phyloP scores from a whole-genome alignment of 2,329 filamentous ascomycete genomes.

The Penicillium sp. region DNA sequence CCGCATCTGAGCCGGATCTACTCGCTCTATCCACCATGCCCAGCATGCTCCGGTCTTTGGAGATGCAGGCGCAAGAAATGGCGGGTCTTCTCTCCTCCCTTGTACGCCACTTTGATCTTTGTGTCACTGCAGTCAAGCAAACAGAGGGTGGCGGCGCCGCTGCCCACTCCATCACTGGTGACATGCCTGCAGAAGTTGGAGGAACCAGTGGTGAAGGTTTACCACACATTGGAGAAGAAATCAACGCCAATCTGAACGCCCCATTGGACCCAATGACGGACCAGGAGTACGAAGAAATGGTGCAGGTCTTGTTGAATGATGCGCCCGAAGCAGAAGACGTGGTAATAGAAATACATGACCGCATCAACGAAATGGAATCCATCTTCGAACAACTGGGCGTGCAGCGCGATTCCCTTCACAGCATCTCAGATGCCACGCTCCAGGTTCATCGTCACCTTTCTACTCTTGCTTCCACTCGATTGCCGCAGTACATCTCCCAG shows the following conservation, averaged over 20 bases:
- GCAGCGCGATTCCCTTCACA: slow-evolving; percentile 59
- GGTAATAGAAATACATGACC: slow-evolving; percentile 68
- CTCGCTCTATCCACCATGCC: slow-evolving; percentile 47
- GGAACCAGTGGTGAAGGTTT: slow-evolving; percentile 37
- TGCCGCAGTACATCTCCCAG: slow-evolving; percentile 55
- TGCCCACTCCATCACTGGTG: slow-evolving; percentile 64
- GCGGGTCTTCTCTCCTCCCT: slow-evolving; percentile 77
- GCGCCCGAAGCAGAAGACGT: slow-evolving; percentile 63
- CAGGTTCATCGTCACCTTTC: slow-evolving; percentile 67
- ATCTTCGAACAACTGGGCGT: slow-evolving; percentile 64
- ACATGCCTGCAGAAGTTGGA: slow-evolving; percentile 56
- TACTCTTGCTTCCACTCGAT: slow-evolving; percentile 60
- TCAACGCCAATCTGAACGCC: slow-evolving; percentile 37
- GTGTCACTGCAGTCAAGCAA: slow-evolving; percentile 84
- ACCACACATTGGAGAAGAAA: slow-evolving; percentile 33
- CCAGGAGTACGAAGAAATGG: slow-evolving; percentile 77
- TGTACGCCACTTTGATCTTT: slow-evolving; percentile 87
- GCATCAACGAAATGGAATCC: slow-evolving; percentile 72
- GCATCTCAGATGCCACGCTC: slow-evolving; percentile 58
- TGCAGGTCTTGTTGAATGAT: slow-evolving; percentile 66
- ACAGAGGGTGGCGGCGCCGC: slow-evolving; percentile 78
- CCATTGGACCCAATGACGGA: slow-evolving; percentile 70
- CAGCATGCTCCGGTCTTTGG: slow-evolving; percentile 61
- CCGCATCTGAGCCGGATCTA: slow-evolving; percentile 34
- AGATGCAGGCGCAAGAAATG: slow-evolving; percentile 76